Percentiles rank a stretch among this genome's conserved stretches.
Evolutionary conservation across 139 green algal species (phyloP).

Genomic region (Chlorella sp.): DNA sequence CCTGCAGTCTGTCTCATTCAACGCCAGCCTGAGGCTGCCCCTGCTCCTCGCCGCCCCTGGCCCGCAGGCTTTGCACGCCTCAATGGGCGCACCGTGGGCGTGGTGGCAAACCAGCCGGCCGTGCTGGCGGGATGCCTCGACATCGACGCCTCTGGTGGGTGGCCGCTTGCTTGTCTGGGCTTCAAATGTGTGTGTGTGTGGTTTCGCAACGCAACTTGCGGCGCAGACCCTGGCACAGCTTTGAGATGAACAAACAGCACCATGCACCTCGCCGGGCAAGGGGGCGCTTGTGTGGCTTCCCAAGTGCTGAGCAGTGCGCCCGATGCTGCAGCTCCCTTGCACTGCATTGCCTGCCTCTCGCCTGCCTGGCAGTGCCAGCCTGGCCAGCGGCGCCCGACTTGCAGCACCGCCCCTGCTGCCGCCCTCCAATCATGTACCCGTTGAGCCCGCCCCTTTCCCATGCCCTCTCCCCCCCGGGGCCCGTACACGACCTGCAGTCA

Average conservation of each 20-base stretch:
- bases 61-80: conserved; percentile 65
- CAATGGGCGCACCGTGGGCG: conserved; percentile 64
- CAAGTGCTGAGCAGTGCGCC: background rate
- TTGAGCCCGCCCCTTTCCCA: too few relatives aligned
- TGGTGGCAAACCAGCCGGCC: conserved; percentile 78
- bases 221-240: too few relatives aligned
- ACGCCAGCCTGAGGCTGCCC: background rate
- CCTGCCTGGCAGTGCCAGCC: background rate
- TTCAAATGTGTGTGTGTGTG: background rate
- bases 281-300: background rate
- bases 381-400: background rate
- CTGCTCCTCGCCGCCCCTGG: too few relatives aligned
- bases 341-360: background rate
- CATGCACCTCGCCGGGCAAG: too few relatives aligned
- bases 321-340: background rate
- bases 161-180: background rate
- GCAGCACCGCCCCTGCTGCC: background rate
- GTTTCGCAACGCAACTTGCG: too few relatives aligned
- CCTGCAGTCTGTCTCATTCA: background rate
- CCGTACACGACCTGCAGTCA: background rate
- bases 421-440: background rate
- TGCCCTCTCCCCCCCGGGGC: background rate
- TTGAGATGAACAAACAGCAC: background rate
- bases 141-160: conserved; percentile 69
- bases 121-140: conserved; percentile 76